Evolutionary conservation across 352 stramenopile species (phyloP), one percentile per base, ranked within the genome.

Genomic region (Blastocystis sp.): DNA sequence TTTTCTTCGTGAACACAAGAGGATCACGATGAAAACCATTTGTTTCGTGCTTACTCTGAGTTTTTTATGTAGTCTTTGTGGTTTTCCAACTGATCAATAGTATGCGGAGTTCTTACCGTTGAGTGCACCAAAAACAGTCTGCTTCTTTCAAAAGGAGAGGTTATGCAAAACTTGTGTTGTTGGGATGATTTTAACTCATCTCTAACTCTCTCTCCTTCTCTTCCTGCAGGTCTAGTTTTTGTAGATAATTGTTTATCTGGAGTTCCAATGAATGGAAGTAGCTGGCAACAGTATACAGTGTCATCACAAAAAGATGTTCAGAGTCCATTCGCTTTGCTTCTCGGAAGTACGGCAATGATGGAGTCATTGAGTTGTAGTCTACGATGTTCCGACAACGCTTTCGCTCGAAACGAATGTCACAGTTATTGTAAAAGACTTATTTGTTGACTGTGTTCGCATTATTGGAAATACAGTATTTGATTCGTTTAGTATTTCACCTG

Each of bases 161-260:
- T 19, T 21, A 49, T 63, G 5, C 29, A 32, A 7, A 19, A 27
- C 27, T 35, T 83, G 29, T 19, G 6, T 21, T 83, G 71, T 27
- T 83, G 71, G 71, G 71, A 83, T 66, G 29, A 49, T 63, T 83
- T 83, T 29, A 59, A 66, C 43, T 83, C 71, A 1, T 24, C 35
- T 24, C 32, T 83, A 14, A 66, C 49, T n/a, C n/a, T 66, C 24
- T 52, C 21, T 51, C 29, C 29, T 9, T n/a, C 49, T 24, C 46
- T 66, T 65, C 71, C 71, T 35, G n/a, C 49, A 19, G 71, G 71
- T 35, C 51, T 83, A 9, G 39, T 29, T 5, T 83, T 83, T 42
- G 21, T 16, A 51, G 65, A 66, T 46, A 83, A 83, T 63, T 52
- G 29, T 27, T 1, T 83, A 29, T 67, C 2, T 63, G 71, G 71